These are phyloP conservation scores for Chaetomiaceae sp. DNA, from an alignment of 2,329 filamentous ascomycete genomes.

Conservation along the genomic window DNA sequence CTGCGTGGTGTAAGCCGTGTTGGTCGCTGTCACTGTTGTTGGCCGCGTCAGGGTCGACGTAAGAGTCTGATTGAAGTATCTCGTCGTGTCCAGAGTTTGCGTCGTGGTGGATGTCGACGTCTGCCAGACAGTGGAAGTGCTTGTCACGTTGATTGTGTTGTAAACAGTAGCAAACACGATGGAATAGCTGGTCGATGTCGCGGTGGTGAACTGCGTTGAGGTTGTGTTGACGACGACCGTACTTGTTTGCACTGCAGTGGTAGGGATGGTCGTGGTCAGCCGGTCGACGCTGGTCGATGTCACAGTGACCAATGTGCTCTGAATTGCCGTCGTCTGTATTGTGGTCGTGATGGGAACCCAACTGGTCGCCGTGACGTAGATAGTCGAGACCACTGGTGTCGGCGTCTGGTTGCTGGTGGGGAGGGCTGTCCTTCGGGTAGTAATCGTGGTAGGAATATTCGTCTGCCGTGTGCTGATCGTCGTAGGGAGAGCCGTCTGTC, in stretches of 20 bases:
- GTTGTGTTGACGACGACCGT: slow-evolving; percentile 14
- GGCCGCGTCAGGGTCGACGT: slow-evolving; percentile 13
- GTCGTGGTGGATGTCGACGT: slow-evolving; percentile 14
- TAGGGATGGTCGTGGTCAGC: slow-evolving; percentile 6
- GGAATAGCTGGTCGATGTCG: slow-evolving; percentile 16
- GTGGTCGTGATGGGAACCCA: no score
- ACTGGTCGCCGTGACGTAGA: no score
- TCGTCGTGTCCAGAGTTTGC: slow-evolving; percentile 9
- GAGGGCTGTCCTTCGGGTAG: not conserved
- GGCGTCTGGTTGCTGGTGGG: not conserved
- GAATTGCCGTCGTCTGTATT: slow-evolving; percentile 5
- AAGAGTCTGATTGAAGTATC: slow-evolving; percentile 13
- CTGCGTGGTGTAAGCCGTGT: not conserved
- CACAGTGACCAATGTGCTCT: slow-evolving; percentile 10
- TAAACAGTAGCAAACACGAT: slow-evolving; percentile 22
- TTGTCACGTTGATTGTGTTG: slow-evolving; percentile 21
- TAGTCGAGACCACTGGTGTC: not conserved
- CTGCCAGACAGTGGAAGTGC: slow-evolving; percentile 15
- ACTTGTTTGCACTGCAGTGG: slow-evolving; percentile 12
- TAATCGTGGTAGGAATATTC: not conserved
- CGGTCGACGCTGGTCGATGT: not conserved
- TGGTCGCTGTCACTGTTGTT: slow-evolving; percentile 2
- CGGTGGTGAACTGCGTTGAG: slow-evolving; percentile 10
- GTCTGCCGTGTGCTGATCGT: not conserved
- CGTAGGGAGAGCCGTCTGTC: not conserved